Percentiles rank a stretch among this genome's conserved stretches.
Conservation (phyloP, 352 stramenopile genomes). For the Phytophthora sansomeana region DNA sequence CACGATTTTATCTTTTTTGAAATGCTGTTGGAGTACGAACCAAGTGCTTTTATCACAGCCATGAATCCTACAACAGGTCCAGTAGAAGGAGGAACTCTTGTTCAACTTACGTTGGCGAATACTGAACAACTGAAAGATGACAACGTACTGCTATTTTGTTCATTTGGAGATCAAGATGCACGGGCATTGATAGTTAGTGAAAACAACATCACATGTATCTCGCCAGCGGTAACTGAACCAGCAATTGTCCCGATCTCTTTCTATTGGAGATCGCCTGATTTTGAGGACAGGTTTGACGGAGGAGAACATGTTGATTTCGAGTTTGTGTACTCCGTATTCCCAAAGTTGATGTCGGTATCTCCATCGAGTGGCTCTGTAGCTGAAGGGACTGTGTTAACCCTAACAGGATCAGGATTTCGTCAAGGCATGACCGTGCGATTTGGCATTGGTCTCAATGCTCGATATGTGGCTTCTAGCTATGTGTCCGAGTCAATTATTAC, state of each 20-base stretch:
- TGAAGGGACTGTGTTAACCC: conserved; percentile 35
- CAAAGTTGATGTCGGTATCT: conserved; percentile 24
- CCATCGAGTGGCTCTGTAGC: conserved; percentile 28
- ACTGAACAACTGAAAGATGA: conserved; percentile 6
- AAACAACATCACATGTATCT: conserved; percentile 28
- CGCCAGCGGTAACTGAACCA: conserved; percentile 13
- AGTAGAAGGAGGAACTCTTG: conserved; percentile 41
- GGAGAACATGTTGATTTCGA: conserved; percentile 7
- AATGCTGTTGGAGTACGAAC: conserved; percentile 8
- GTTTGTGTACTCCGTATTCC: conserved; percentile 41
- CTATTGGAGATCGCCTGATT: conserved; percentile 32
- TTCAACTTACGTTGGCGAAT: conserved; percentile 34
- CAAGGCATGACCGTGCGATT: conserved; percentile 37
- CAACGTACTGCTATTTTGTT: conserved; percentile 36
- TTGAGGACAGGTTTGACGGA: conserved; percentile 28
- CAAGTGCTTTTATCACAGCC: conserved; percentile 28
- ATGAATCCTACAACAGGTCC: conserved; percentile 39
- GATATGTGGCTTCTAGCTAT: conserved; percentile 14
- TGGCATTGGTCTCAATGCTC: conserved; percentile 14
- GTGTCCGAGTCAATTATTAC: conserved; percentile 29
- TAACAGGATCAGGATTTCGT: conserved; percentile 40
- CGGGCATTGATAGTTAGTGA: conserved; percentile 23
- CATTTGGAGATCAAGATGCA: conserved; percentile 44
- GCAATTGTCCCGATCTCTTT: conserved; percentile 27
- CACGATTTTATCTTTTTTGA: conserved; percentile 44